Evolutionary conservation across 2,329 filamentous ascomycete genomes (phyloP), one percentile per base, ranked within the genome.

Genomic region (Xylaria sp.): DNA sequence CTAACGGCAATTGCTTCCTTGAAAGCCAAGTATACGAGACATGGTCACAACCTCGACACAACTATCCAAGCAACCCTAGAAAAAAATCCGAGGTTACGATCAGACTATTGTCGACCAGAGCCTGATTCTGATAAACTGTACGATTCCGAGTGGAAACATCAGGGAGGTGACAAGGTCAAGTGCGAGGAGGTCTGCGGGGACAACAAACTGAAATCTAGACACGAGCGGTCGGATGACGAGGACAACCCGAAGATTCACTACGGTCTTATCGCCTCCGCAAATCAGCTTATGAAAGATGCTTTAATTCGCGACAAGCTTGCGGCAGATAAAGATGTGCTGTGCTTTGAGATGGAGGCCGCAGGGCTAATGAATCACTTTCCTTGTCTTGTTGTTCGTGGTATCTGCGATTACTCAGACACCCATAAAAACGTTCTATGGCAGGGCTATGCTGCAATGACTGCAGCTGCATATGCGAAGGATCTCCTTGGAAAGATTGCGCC

Each of bases 311-410:
- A 43, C 18, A 41, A 57, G 20, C 55, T 57, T 18, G 73, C 75
- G 48, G 9, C 9, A 4, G 28, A 53, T 15, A 53, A 53, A 20
- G 28, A 34, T 20, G 48, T 53, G 6, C 12, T 8, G 43, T 57
- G 12, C 67, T 81, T 4, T 77, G 80, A 65, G 78, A 79, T 48
- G 80, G 80, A 0, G 39, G 34, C 58, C 5, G 48, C 48, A 30
- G 48, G 48, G 28, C 18, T 53, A 34, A 53, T 50, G 46, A 46
- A 46, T 46, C 20, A 48, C 15, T 50, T 60, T 12, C 57, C 57
- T 15, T 60, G 25, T 48, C 25, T 60, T 12, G 30, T 60, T 2
- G 7, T 60, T 12, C 43, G 58, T 18, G 58, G 58, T 28, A 60
- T 60, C 18, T 60, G 58, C 30, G 41, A 60, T 30, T 60, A 60